Base-by-base conservation (phyloP, 331 rosid species). In the Pyrus hybrid region DNA sequence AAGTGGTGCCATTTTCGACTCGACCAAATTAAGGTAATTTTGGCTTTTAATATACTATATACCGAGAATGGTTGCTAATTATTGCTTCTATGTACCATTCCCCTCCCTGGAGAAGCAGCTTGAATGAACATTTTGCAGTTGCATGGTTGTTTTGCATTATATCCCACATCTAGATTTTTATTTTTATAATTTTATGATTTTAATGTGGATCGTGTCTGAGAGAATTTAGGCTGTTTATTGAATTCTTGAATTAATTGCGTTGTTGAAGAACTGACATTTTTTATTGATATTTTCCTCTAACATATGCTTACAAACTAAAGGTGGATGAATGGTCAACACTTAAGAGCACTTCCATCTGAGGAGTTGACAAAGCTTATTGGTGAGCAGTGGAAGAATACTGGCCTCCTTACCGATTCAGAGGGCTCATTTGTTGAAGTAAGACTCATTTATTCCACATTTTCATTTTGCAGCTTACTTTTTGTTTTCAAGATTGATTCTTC, bases 321-420 rank as follows among this genome's bases (percentile, higher is more conserved):
- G 87, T 94, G 99, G 97, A 94, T 94, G 99, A 94, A 94, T 84
- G 99, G 99, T 84, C 97, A 94, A 73, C 87, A 94, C 77, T 85
- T 94, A 74, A 86, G 91, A 84, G 92, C 84, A 61, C 90, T 89
- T 41, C 90, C 96, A 23, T 85, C 91, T 1, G 88, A 85, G 68
- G 93, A 85, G 80, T 74, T 89, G 80, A 87, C 80, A 82, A 89
- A 87, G 72, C 85, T 89, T 79, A 80, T 94, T 73, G 97, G 88
- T 60, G 89, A 87, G 51, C 93, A 47, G 37, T 92, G 96, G 97
- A 90, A 85, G 76, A 79, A 81, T 62, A 79, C 88, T 12, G 89
- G 92, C 81, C 28, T 90, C 75, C 92, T 94, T 70, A 81, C 81
- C 17, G 80, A 81, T 49, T 85, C 96, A 45, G 76, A 41, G 32